These are phyloP conservation scores for Scytalidium sp. DNA, from an alignment of 2,329 filamentous ascomycete species.

Conservation along the genomic window DNA sequence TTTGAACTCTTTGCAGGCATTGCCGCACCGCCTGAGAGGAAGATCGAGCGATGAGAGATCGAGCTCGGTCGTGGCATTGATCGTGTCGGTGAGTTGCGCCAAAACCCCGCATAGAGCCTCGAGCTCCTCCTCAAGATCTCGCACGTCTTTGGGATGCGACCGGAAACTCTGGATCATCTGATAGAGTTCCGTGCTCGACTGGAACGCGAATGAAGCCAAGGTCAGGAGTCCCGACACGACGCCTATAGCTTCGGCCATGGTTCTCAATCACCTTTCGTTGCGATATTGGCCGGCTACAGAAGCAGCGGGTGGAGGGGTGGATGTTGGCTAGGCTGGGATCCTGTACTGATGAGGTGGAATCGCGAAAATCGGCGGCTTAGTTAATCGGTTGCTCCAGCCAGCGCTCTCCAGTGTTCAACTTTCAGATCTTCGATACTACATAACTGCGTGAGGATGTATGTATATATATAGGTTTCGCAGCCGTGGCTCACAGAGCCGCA, in stretches of 20 bases:
- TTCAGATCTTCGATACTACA: too few relatives aligned
- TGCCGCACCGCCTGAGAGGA: constrained; percentile 38
- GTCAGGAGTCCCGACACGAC: constrained; percentile 34
- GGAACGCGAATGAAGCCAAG: constrained; percentile 35
- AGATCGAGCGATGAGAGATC: constrained; percentile 30
- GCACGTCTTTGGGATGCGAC: constrained; percentile 33
- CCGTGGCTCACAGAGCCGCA: too few relatives aligned
- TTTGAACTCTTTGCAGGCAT: constrained; percentile 40
- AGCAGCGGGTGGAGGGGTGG: too few relatives aligned
- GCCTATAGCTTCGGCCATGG: constrained; percentile 36
- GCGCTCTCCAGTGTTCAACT: too few relatives aligned
- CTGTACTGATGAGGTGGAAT: too few relatives aligned
- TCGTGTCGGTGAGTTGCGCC: constrained; percentile 26
- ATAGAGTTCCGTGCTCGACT: constrained; percentile 35
- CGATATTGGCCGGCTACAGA: too few relatives aligned
- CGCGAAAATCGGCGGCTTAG: too few relatives aligned
- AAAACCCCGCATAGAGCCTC: constrained; percentile 35
- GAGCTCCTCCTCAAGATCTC: constrained; percentile 38
- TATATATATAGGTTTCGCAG: too few relatives aligned
- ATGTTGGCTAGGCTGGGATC: too few relatives aligned
- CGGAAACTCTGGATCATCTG: constrained; percentile 34
- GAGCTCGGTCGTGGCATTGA: constrained; percentile 18
- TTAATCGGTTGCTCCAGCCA: too few relatives aligned
- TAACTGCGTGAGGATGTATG: too few relatives aligned
- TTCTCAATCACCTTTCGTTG: too few relatives aligned